These are phyloP conservation scores for Blastobotrys ciferrii DNA, from an alignment of 1,139 yeast genomes.

Conservation along the genomic window DNA sequence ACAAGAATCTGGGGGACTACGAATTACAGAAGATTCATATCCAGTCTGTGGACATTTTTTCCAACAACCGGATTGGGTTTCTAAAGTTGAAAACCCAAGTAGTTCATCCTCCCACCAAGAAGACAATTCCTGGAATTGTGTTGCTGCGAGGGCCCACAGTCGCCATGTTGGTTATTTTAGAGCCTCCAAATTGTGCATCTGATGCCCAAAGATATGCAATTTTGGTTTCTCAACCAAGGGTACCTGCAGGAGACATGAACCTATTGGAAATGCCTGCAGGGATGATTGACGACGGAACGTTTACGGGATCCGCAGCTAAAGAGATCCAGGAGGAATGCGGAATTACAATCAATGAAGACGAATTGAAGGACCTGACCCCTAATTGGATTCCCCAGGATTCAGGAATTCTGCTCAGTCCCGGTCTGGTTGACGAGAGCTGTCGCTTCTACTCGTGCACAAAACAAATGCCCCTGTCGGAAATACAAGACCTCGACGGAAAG, in stretches of 20 bases:
- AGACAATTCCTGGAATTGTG: constrained; percentile 28
- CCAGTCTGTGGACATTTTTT: constrained; percentile 28
- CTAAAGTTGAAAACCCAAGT: constrained; percentile 27
- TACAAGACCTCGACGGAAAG: constrained; percentile 22
- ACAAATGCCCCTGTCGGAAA: constrained; percentile 19
- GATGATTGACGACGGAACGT: constrained; percentile 29
- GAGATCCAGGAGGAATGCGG: constrained; percentile 32
- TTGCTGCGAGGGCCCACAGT: constrained; percentile 29
- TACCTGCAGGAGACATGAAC: constrained; percentile 24
- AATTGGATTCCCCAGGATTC: constrained; percentile 5
- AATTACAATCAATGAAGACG: constrained; percentile 19
- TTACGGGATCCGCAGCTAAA: constrained; percentile 28
- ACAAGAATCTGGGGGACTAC: constrained; percentile 8
- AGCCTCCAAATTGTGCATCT: constrained; percentile 12
- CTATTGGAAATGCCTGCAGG: constrained; percentile 31
- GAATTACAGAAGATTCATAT: constrained; percentile 21
- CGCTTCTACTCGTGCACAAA: constrained; percentile 20
- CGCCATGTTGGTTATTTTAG: constrained; percentile 26
- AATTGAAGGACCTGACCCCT: constrained; percentile 20
- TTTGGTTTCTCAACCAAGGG: constrained; percentile 28
- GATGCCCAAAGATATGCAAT: constrained; percentile 17
- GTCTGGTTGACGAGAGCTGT: constrained; percentile 25
- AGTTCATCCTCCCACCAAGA: constrained; percentile 20
- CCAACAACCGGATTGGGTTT: constrained; percentile 25
- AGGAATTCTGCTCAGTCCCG: constrained; percentile 24